Evolutionary conservation across 352 stramenopile genomes (phyloP).

Genomic region (Pythium rhizo-oryzae): DNA sequence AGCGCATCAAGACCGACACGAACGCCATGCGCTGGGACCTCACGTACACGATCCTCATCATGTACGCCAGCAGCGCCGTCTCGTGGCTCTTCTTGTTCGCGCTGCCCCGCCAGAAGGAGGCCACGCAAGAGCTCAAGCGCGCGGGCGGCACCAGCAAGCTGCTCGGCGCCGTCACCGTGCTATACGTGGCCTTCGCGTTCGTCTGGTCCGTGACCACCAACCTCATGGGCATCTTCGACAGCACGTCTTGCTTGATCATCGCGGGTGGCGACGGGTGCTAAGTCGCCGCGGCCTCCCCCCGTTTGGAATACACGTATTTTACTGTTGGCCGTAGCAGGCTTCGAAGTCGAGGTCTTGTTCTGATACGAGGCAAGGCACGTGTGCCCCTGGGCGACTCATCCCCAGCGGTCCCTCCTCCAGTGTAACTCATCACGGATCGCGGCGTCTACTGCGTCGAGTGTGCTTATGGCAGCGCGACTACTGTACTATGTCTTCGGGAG

Average conservation of each 20-base stretch:
- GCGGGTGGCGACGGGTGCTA: constrained; percentile 42
- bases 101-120: constrained; percentile 40
- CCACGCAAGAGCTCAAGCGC: constrained; percentile 37
- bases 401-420: too few relatives aligned
- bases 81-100: constrained; percentile 34
- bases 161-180: constrained; percentile 30
- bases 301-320: too few relatives aligned
- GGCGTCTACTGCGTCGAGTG: too few relatives aligned
- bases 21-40: constrained; percentile 38
- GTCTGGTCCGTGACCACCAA: constrained; percentile 40
- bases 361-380: too few relatives aligned
- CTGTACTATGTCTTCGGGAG: too few relatives aligned
- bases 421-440: too few relatives aligned
- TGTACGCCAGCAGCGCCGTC: constrained; percentile 34
- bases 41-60: constrained; percentile 39
- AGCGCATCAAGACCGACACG: constrained; percentile 35
- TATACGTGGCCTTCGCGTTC: constrained; percentile 34
- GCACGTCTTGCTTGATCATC: constrained; percentile 39
- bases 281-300: too few relatives aligned
- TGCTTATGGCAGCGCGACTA: too few relatives aligned
- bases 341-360: too few relatives aligned
- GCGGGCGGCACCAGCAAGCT: constrained; percentile 29
- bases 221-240: constrained; percentile 42
- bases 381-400: too few relatives aligned
- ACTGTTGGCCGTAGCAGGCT: too few relatives aligned